Base-by-base conservation (phyloP, 495 filamentous ascomycete species). In the Trichoderma orchidacearum region DNA sequence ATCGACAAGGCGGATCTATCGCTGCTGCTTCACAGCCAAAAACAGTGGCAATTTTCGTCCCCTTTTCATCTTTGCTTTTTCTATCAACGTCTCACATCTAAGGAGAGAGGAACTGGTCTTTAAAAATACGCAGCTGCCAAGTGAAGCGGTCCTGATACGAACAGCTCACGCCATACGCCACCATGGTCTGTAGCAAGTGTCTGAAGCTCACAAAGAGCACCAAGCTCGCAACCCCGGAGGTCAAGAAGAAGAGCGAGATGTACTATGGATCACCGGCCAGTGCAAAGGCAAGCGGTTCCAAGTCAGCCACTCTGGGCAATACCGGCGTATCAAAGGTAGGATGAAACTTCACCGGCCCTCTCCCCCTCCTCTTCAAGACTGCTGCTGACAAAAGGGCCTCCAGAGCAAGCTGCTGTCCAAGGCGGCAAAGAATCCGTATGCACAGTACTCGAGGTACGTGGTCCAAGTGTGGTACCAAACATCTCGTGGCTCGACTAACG, bases 131-230 rank as follows among this genome's bases (percentile, higher is more conserved):
- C n/a, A n/a, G n/a, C n/a, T n/a, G n/a, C n/a, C n/a, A n/a, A n/a
- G n/a, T 25, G 3, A 51, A 51, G 12, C 45, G 45, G n/a, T 12
- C 45, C 32, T 3, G n/a, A 23, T 21, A 45, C 36, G 32, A n/a
- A 55, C 41, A 15, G 7, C n/a, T n/a, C 27, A 57, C 1, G 30
- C 28, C 18, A 53, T 25, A 34, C 56, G 48, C 52, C 29, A 72
- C 58, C 51, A 86, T 87, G 84, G 84, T 87, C 53, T 87, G 84
- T 72, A 65, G 74, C 55, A 85, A 84, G 74, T 87, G 84, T 61
- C 73, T 81, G 60, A 83, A 82, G 60, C 76, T 79, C 53, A 25
- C 18, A 7, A 81, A 83, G 68, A 65, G 71, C 48, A 86, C 84
- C 21, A 73, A 81, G 28, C 78, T 87, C 48, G 81, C 81, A 57